Conservation (phyloP, 208 protist genomes). For the Trypanosoma melophagium region DNA sequence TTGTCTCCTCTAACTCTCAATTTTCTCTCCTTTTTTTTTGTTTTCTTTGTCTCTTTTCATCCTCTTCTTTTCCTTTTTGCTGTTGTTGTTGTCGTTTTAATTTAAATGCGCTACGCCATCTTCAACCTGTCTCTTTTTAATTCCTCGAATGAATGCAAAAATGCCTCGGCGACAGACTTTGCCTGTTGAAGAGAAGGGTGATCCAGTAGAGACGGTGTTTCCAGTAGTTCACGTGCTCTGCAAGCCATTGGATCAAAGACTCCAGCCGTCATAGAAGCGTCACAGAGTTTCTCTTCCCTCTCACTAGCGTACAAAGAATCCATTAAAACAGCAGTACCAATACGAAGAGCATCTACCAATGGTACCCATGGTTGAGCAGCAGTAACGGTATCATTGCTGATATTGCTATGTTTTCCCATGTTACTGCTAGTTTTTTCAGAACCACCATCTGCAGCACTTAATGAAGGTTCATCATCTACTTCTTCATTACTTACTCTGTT, state of each 20-base stretch:
- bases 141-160: constrained; percentile 18
- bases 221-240: constrained; percentile 47
- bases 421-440: constrained; percentile 5
- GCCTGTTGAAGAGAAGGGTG: constrained; percentile 12
- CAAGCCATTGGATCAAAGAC: constrained; percentile 61
- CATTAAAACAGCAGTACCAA: constrained; percentile 19
- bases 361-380: constrained; percentile 16
- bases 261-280: constrained; percentile 59
- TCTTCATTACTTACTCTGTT: constrained; percentile 15
- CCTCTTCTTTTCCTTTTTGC: background rate
- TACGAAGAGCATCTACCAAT: constrained; percentile 22
- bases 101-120: too few species aligned
- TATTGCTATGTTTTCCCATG: background rate
- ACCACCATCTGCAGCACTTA: background rate
- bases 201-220: constrained; percentile 10
- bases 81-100: too few species aligned
- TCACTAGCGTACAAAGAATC: constrained; percentile 12
- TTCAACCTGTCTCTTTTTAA: constrained; percentile 2
- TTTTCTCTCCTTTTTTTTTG: background rate
- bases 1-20: background rate
- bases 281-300: background rate
- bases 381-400: too few species aligned
- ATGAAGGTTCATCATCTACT: constrained; percentile 7
- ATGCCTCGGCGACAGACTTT: constrained; percentile 2
- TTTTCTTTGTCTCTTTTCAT: constrained; percentile 9